Base-by-base conservation (phyloP, 305 asterid species). In the Nicotiana rustica region DNA sequence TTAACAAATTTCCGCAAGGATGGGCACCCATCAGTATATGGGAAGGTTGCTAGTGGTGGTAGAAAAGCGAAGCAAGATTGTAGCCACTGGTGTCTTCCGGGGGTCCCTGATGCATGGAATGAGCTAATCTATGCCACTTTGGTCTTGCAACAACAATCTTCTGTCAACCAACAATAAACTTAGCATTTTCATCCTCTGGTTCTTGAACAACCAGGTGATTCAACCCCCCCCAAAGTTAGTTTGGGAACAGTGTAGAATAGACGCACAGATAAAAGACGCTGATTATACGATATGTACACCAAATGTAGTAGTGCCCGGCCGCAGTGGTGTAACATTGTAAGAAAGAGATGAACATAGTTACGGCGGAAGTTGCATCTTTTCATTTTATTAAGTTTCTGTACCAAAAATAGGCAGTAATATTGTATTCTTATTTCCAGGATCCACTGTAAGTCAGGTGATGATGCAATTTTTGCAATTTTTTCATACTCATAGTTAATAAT, bases 61-160 rank as follows among this genome's bases (percentile, higher is more conserved):
- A 88, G 19, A 86, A 96, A 89, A 86, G 94, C 91, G 81, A 87
- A 88, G 71, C 98, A 96, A 90, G 99, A 94, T 83, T 96, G 99
- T 84, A 96, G 99, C 90, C 99, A 96, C 62, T 96, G 99, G 99
- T 96, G 98, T 82, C 97, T 96, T 75, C 98, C 99, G 0, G 98
- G 99, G 1, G 97, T 94, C 75, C 98, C 99, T 5, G 98, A 96
- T 84, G 90, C 95, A 7, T 96, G 99, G 99, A 96, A 96, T 79
- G 98, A 96, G 92, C 94, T 96, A 13, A 91, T 96, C 82, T 96
- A 94, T 71, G 86, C 97, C 69, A 89, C 92, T 19, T 78, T 96
- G 87, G 90, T 94, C 67, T 85, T 87, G 47, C 71, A 82, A 77
- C 89, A 87, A 78, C 67, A 83, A 41, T 84, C 85, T 85, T 76